These are phyloP conservation scores for Tetrahymena thermophila DNA, from an alignment of 73 alveolate species.

Conservation along the genomic window DNA sequence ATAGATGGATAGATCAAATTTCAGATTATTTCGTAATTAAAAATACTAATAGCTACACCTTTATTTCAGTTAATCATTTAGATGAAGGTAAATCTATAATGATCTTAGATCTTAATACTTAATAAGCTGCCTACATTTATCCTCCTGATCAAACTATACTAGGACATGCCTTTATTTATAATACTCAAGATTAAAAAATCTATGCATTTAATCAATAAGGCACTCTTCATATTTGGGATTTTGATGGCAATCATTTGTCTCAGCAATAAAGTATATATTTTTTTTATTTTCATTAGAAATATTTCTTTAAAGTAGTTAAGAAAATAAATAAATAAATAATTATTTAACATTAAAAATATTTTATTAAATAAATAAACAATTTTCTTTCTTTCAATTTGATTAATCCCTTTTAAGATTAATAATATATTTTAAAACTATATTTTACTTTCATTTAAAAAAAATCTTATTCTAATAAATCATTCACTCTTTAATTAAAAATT, in stretches of 20 bases:
- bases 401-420: no score
- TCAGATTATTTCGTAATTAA: not conserved
- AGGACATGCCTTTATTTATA: not conserved
- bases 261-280: not conserved
- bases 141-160: not conserved
- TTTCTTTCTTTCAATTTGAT: no score
- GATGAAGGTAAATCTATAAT: not conserved
- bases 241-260: not conserved
- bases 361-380: no score
- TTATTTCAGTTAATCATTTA: not conserved
- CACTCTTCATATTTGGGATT: not conserved
- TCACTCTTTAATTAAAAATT: no score
- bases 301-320: no score
- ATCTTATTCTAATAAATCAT: no score
- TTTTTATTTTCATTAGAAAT: no score
- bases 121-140: not conserved
- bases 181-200: not conserved
- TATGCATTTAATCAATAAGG: not conserved
- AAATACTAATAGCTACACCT: not conserved
- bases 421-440: no score
- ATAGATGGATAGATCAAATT: not conserved
- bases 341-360: no score
- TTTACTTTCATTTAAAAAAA: no score
- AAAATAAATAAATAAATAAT: no score
- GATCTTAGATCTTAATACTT: not conserved